phyloP scores from a whole-genome alignment of 2,329 filamentous ascomycete genomes.

The Lasiodiplodia sp. region DNA sequence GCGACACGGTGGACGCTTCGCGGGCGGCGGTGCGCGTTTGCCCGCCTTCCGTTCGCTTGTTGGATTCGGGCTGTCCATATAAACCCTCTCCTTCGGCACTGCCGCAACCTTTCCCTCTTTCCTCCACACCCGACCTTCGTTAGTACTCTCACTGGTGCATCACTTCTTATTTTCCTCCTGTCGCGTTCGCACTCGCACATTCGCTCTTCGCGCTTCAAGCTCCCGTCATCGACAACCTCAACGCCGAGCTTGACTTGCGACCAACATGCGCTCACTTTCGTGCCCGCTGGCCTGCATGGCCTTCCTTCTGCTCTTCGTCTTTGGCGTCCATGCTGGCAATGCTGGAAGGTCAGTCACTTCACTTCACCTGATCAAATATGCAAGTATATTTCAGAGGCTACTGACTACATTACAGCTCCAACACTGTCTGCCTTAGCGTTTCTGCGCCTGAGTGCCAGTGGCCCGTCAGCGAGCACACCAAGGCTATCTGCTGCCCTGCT shows the following conservation, averaged over 20 bases:
- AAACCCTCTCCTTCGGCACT: not conserved
- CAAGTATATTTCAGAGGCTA: not conserved
- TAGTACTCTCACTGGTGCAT: not conserved
- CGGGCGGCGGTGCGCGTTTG: not conserved
- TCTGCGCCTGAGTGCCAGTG: not conserved
- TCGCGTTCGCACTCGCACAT: not conserved
- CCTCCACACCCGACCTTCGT: not conserved
- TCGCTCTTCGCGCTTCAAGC: constrained; percentile 1
- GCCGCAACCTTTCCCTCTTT: not conserved
- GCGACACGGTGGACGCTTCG: not conserved
- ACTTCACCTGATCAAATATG: not conserved
- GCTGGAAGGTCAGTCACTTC: not conserved
- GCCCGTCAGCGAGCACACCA: not conserved
- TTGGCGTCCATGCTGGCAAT: not conserved
- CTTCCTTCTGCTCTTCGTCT: constrained; percentile 4
- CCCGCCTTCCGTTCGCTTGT: not conserved
- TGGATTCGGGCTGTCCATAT: not conserved
- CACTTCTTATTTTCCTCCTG: not conserved
- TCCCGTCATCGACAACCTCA: not conserved
- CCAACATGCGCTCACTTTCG: constrained; percentile 11
- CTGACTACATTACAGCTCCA: not conserved
- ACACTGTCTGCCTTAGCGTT: not conserved
- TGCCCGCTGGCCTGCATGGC: constrained; percentile 9
- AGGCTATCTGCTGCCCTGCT: not conserved
- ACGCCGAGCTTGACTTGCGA: not conserved